These are phyloP conservation scores for Podospora pseudoanserina DNA, from an alignment of 495 filamentous ascomycete genomes.

Conservation along the genomic window DNA sequence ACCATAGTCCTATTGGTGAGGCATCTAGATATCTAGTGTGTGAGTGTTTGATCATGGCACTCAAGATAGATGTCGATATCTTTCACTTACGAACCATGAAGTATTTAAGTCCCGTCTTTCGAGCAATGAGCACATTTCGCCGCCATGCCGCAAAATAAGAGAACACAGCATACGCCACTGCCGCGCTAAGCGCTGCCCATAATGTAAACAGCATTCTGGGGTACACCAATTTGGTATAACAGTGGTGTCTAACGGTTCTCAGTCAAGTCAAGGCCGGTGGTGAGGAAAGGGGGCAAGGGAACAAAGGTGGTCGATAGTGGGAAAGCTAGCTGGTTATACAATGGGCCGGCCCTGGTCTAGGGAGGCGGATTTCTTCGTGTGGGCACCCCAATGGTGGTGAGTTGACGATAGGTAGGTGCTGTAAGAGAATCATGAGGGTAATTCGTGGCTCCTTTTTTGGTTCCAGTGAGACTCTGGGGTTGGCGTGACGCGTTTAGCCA, in stretches of 20 bases:
- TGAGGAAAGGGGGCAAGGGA: neutral
- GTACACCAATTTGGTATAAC: neutral
- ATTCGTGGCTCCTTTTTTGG: neutral
- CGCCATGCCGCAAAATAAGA: slow-evolving; percentile 2
- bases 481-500: neutral
- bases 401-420: neutral
- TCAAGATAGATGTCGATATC: neutral
- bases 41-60: neutral
- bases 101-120: slow-evolving; percentile 42
- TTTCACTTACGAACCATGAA: slow-evolving; percentile 44
- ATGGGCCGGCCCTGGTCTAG: neutral
- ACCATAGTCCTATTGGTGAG: slow-evolving; percentile 42
- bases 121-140: slow-evolving; percentile 43
- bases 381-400: neutral
- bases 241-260: neutral
- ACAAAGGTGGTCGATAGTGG: neutral
- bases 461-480: too few relatives aligned
- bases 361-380: neutral
- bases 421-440: neutral
- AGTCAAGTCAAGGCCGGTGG: neutral
- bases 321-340: neutral
- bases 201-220: neutral
- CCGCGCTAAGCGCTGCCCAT: neutral
- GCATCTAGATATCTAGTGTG: slow-evolving; percentile 31
- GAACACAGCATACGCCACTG: neutral